Evolutionary conservation across 768 basidiomycete species (phyloP), one percentile per base, ranked within the genome.

Genomic region (Heimioporus sp.): DNA sequence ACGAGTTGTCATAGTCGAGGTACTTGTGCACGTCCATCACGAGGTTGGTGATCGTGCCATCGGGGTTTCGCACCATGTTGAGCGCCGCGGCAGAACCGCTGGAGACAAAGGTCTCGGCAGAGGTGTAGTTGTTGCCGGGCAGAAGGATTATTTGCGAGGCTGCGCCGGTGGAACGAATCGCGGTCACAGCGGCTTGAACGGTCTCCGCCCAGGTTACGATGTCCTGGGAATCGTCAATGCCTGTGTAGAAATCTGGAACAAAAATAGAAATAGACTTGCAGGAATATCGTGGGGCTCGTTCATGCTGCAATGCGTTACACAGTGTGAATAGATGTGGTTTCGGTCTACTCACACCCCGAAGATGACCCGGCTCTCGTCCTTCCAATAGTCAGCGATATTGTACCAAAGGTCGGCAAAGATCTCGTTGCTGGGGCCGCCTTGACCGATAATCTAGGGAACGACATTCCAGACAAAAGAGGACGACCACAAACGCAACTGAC

Each of bases 11-110:
- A 15, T 58, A 68, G 64, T 85, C 82, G 43, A 81, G 75, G 66
- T 83, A 84, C 61, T 81, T 79, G 73, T 85, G 83, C 3, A 83
- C 81, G 57, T 85, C 83, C 58, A 85, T 77, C 52, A 85, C 67
- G 38, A 84, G 73, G 59, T 72, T 72, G 20, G 66, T 73, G 13
- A 50, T 71, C 19, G 66, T 71, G 6, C 78, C 76, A 53, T 80
- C 78, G 30, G 72, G 74, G 56, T 80, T 80, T 6, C 43, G 70
- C 35, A 81, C 75, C 39, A 59, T 71, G 54, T 54, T 59, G 31
- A 85, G 68, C 3, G 81, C 77, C 13, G 71, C 73, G 2, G 75
- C 80, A 24, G 79, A 80, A 5, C 76, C 77, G 43, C 77, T 77
- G 3, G 76, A 74, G 39, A 80, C 64, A 53, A 82, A 83, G 0